A percentile compares a stretch with the other conserved stretches of the same genome.
Evolutionary conservation across 2,329 filamentous ascomycete species (phyloP).

Genomic region (Diaporthe eres): DNA sequence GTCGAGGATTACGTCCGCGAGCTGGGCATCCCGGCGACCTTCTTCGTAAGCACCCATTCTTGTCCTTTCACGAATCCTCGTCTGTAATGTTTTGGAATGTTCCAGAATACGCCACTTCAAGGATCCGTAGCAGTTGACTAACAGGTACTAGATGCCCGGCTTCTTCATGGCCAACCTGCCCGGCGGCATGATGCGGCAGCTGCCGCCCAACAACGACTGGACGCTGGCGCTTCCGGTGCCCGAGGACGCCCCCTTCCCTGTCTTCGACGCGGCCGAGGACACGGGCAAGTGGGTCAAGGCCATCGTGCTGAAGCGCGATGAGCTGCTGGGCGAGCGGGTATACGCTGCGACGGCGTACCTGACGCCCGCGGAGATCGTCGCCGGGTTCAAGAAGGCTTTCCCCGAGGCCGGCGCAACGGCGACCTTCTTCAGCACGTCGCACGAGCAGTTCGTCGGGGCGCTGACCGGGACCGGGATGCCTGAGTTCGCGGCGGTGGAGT

Average conservation of each 20-base stretch:
- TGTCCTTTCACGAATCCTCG: too few species aligned
- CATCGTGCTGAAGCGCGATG: conserved; percentile 52
- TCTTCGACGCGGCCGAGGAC: conserved; percentile 53
- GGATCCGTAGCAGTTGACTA: too few species aligned
- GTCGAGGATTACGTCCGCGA: conserved; percentile 67
- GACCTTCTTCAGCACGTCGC: conserved; percentile 52
- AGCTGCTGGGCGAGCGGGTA: conserved; percentile 58
- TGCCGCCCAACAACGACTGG: conserved; percentile 50
- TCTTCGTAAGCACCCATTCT: too few species aligned
- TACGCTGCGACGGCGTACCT: conserved; percentile 59
- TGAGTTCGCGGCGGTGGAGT: conserved; percentile 59
- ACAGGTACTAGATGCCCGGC: too few species aligned
- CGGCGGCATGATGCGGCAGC: conserved; percentile 47
- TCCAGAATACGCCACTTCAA: too few species aligned
- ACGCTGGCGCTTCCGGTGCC: conserved; percentile 52
- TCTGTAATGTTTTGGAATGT: too few species aligned
- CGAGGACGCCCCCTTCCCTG: conserved; percentile 50
- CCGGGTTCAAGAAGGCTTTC: conserved; percentile 54
- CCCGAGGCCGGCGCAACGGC: conserved; percentile 57
- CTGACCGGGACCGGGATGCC: conserved; percentile 54
- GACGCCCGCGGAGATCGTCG: conserved; percentile 56
- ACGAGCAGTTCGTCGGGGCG: conserved; percentile 57
- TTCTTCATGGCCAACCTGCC: conserved; percentile 68
- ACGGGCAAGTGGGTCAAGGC: conserved; percentile 57
- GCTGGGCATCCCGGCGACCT: conserved; percentile 62